phyloP scores from a whole-genome alignment of 805 yeast genomes.

The Hanseniaspora lindneri region DNA sequence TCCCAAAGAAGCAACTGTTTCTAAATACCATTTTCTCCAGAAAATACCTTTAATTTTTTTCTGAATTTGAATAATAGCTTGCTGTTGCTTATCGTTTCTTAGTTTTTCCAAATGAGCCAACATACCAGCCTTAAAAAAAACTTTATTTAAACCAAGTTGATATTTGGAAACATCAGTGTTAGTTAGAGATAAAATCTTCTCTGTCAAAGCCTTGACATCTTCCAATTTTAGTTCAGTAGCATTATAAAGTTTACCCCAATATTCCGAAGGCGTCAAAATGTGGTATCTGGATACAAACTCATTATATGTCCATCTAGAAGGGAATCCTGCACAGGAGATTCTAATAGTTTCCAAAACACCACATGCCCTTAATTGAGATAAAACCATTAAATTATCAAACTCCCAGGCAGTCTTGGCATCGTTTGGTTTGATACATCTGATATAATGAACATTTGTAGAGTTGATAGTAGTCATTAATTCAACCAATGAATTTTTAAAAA shows the following conservation, averaged over 20 bases:
- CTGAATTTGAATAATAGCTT: slow-evolving; percentile 75
- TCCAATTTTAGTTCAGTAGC: slow-evolving; percentile 40
- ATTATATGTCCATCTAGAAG: slow-evolving; percentile 87
- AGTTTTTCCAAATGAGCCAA: slow-evolving; percentile 79
- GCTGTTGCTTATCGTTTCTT: slow-evolving; percentile 64
- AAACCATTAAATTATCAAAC: slow-evolving; percentile 88
- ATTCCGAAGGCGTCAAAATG: slow-evolving; percentile 59
- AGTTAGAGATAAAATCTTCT: slow-evolving; percentile 50
- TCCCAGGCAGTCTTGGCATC: slow-evolving; percentile 92
- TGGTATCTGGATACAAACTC: slow-evolving; percentile 87
- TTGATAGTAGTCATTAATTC: slow-evolving; percentile 88
- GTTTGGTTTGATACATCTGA: slow-evolving; percentile 94
- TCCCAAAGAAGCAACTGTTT: slow-evolving; percentile 42
- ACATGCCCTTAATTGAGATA: slow-evolving; percentile 91
- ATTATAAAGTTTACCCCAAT: slow-evolving; percentile 48
- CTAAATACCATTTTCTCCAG: slow-evolving; percentile 50
- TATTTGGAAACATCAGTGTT: slow-evolving; percentile 58
- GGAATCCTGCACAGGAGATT: slow-evolving; percentile 96
- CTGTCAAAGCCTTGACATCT: slow-evolving; percentile 53
- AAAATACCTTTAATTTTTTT: slow-evolving; percentile 59
- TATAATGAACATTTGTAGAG: slow-evolving; percentile 91
- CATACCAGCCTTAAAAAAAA: slow-evolving; percentile 94
- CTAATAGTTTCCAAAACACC: slow-evolving; percentile 96
- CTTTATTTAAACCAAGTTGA: slow-evolving; percentile 86
- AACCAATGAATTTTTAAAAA: slow-evolving; percentile 81